phyloP scores from a whole-genome alignment of 768 basidiomycete species.

The Tricholomella constricta region DNA sequence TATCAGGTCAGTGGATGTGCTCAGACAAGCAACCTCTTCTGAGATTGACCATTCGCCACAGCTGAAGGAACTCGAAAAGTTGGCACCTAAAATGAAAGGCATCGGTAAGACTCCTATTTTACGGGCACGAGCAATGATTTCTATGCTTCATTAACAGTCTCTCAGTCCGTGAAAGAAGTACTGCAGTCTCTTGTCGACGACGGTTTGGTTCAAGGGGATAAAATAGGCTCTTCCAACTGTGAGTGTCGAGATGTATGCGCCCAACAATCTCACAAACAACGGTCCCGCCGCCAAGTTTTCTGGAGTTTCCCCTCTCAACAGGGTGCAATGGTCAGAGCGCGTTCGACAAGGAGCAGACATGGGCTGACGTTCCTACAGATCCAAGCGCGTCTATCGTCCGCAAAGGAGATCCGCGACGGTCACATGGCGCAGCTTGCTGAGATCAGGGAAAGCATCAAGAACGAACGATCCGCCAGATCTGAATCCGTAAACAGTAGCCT shows the following conservation, averaged over 20 bases:
- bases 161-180: conserved; percentile 91
- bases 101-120: conserved; percentile 55
- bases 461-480: conserved; percentile 54
- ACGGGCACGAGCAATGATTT: background rate
- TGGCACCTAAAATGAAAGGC: conserved; percentile 86
- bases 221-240: conserved; percentile 96
- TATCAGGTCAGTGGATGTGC: conserved; percentile 51
- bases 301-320: conserved; percentile 95
- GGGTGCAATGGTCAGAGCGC: conserved; percentile 63
- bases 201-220: conserved; percentile 82
- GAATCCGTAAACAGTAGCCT: conserved; percentile 50
- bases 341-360: background rate
- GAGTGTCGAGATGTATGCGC: conserved; percentile 33
- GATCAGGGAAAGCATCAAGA: conserved; percentile 45
- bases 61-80: conserved; percentile 92
- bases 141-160: conserved; percentile 47
- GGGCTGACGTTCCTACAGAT: too few species aligned
- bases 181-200: conserved; percentile 87
- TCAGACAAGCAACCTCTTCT: background rate
- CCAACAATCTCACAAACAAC: conserved; percentile 4
- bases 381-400: conserved; percentile 54
- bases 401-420: conserved; percentile 45
- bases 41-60: conserved; percentile 25
- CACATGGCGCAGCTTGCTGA: conserved; percentile 53
- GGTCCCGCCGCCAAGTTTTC: conserved; percentile 63